A percentile compares a stretch with the other conserved stretches of the same genome.
Evolutionary conservation across 495 filamentous ascomycete genomes (phyloP).

Genomic region (Trichoderma virens): DNA sequence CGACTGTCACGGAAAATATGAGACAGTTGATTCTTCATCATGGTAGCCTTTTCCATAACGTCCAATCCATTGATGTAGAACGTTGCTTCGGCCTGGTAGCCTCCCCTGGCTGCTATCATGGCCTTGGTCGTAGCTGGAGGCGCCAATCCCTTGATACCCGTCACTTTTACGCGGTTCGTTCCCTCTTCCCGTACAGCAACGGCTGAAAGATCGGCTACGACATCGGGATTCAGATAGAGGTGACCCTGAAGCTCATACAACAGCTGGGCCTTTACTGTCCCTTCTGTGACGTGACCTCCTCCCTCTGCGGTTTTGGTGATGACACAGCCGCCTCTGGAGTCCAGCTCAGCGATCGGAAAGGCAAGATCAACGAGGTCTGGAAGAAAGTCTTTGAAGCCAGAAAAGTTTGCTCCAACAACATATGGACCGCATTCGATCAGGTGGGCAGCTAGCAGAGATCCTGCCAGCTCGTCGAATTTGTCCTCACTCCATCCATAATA

Average conservation of each 20-base stretch:
- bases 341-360: constrained; percentile 53
- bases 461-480: constrained; percentile 42
- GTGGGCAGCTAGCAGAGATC: constrained; percentile 46
- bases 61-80: constrained; percentile 10
- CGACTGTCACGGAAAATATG: constrained; percentile 17
- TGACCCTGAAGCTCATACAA: constrained; percentile 56
- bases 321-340: constrained; percentile 38
- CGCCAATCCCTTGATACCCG: constrained; percentile 27
- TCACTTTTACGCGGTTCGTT: constrained; percentile 23
- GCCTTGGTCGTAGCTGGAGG: constrained; percentile 26
- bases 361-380: constrained; percentile 42
- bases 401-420: constrained; percentile 50
- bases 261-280: constrained; percentile 36
- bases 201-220: constrained; percentile 29
- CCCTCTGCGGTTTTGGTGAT: constrained; percentile 17
- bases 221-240: constrained; percentile 52
- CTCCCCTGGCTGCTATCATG: constrained; percentile 5
- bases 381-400: constrained; percentile 46
- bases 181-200: constrained; percentile 26
- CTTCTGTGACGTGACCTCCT: constrained; percentile 16
- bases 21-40: constrained; percentile 11
- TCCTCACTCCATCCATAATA: constrained; percentile 42
- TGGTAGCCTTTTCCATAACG: constrained; percentile 1
- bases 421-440: constrained; percentile 51
- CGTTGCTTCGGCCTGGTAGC: constrained; percentile 11